Evolutionary conservation across 148 eudicot species (phyloP), one percentile per base, ranked within the genome.

Genomic region (Persicaria tinctoria): DNA sequence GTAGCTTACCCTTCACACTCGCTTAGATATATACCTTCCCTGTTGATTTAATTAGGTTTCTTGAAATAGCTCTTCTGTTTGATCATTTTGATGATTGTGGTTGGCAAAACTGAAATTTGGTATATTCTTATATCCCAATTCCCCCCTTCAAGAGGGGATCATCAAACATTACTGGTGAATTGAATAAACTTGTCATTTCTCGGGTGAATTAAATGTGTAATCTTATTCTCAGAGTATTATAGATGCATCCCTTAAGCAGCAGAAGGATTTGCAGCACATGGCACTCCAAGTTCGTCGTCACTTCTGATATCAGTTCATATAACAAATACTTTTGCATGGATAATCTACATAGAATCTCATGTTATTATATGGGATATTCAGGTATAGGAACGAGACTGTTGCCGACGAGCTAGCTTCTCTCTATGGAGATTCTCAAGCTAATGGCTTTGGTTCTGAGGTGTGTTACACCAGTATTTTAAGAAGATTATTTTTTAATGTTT

Each of bases 391-490:
- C 68, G 97, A 85, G 86, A 85, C 87, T 76, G 75, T 68, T 74
- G 92, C 90, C 55, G 91, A 91, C 46, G 98, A 89, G 84, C 82
- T 94, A 49, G 84, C 78, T 74, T 84, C 87, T 55, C 85, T 94
- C 10, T 91, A 94, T 80, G 87, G 84, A 71, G 83, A 83, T 74
- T 88, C 98, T 75, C 91, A 95, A 54, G 95, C 95, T 76, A 75
- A 76, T 73, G 97, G 98, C 2, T 87, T 94, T 76, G 98, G 98
- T 83, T 83, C 92, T 76, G 98, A 94, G 98, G 98, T 93, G 76
- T 75, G 86, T 70, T 73, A 32, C 38, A n/a, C 16, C 27, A 32
- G 38, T 32, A 32, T 32, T 32, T 32, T 32, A 32, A 32, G 38
- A 32, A 32, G 38, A 32, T 32, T 32, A 32, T 2, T 32, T 32